Evolutionary conservation across 768 basidiomycete genomes (phyloP).

Genomic region (Fistulinella prunicolor): DNA sequence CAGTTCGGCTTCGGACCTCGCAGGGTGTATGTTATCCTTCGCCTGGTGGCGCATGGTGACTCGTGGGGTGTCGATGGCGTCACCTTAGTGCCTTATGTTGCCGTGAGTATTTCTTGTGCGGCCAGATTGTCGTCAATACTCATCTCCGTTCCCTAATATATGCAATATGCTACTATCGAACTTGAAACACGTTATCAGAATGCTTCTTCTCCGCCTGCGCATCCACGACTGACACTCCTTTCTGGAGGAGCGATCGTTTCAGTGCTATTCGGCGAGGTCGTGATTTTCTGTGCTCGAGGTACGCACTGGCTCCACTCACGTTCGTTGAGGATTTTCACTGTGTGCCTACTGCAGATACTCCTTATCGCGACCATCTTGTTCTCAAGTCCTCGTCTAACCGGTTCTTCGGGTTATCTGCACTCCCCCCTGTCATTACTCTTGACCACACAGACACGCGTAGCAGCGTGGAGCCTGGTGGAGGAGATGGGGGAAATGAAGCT

Average conservation of each 20-base stretch:
- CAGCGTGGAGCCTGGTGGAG: constrained; percentile 9
- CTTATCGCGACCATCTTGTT: constrained; percentile 69
- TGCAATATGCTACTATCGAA: too few species aligned
- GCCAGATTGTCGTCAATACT: neutral
- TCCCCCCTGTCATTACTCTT: constrained; percentile 19
- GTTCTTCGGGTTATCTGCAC: constrained; percentile 67
- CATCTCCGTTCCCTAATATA: neutral
- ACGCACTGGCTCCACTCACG: neutral
- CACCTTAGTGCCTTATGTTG: constrained; percentile 70
- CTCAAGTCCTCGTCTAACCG: constrained; percentile 67
- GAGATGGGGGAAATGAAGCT: constrained; percentile 10
- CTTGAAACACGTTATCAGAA: constrained; percentile 40
- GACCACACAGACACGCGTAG: constrained; percentile 16
- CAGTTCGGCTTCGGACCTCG: constrained; percentile 46
- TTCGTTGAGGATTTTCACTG: neutral
- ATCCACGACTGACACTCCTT: constrained; percentile 63
- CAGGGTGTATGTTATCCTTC: constrained; percentile 62
- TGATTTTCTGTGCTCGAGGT: constrained; percentile 71
- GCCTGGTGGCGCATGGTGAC: constrained; percentile 35
- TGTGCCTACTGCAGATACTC: constrained; percentile 46
- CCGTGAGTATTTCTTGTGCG: constrained; percentile 43
- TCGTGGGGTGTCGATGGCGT: constrained; percentile 36
- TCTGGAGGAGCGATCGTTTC: constrained; percentile 56
- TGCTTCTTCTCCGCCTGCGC: constrained; percentile 64
- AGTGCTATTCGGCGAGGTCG: constrained; percentile 74